phyloP scores from a whole-genome alignment of 2,329 filamentous ascomycete species.

The Fusarium phyllophilum region DNA sequence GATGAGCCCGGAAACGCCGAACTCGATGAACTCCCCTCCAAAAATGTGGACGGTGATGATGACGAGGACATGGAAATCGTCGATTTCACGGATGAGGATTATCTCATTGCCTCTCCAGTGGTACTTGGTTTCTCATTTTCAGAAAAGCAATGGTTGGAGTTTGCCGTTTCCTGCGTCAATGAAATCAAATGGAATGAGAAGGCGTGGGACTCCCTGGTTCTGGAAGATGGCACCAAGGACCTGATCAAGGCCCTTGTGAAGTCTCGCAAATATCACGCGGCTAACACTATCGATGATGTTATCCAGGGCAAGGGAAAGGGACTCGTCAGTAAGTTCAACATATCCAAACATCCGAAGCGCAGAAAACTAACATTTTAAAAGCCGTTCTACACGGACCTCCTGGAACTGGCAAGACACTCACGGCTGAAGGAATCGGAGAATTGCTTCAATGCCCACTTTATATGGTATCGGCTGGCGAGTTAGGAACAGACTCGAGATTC shows the following conservation, averaged over 20 bases:
- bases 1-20: conserved; percentile 56
- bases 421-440: conserved; percentile 87
- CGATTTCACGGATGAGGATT: conserved; percentile 82
- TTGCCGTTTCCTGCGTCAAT: conserved; percentile 79
- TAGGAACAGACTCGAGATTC: conserved; percentile 79
- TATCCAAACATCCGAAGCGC: not conserved
- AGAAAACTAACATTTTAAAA: conserved; percentile 37
- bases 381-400: conserved; percentile 85
- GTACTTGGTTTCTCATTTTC: conserved; percentile 88
- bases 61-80: conserved; percentile 5
- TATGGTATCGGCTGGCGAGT: conserved; percentile 83
- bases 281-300: conserved; percentile 84
- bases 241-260: conserved; percentile 82
- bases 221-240: conserved; percentile 69
- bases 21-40: conserved; percentile 62
- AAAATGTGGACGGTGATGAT: conserved; percentile 18
- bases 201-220: conserved; percentile 84
- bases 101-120: conserved; percentile 83
- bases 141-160: conserved; percentile 91
- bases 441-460: conserved; percentile 84
- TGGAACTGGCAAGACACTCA: conserved; percentile 89
- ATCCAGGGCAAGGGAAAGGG: conserved; percentile 88
- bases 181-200: conserved; percentile 87
- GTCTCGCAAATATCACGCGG: conserved; percentile 83
- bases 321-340: conserved; percentile 67